Conservation (phyloP, 345 rosid genomes). For the Eucalyptus regnans region DNA sequence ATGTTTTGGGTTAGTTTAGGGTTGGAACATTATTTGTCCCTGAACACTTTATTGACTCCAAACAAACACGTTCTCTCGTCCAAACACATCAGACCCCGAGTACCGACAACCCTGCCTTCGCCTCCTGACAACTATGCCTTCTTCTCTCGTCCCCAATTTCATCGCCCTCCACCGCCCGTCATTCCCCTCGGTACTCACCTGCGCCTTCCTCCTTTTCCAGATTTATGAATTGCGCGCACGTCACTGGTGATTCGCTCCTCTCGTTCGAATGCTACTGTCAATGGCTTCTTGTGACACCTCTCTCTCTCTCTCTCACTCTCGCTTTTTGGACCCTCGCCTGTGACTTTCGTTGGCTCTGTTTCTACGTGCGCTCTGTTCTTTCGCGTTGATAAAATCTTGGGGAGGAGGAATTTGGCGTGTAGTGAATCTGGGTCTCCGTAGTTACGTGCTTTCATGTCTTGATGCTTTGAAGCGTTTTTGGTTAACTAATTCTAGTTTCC, state of each 20-base stretch:
- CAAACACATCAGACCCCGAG: no score
- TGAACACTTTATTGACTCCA: no score
- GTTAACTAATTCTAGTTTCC: background rate
- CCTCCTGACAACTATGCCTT: no score
- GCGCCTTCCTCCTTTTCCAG: background rate
- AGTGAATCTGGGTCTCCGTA: background rate
- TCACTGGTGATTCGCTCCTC: background rate
- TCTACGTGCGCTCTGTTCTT: background rate
- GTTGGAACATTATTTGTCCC: no score
- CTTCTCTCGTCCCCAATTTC: no score
- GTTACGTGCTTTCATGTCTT: background rate
- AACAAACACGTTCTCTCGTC: no score
- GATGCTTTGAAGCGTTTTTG: background rate
- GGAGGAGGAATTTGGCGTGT: background rate
- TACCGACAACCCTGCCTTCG: no score
- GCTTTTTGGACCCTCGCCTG: background rate
- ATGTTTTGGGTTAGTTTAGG: no score
- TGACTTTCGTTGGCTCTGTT: background rate
- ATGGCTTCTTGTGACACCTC: conserved; percentile 30
- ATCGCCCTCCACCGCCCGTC: background rate
- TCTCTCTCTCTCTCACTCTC: background rate
- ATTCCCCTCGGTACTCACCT: background rate
- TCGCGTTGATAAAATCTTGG: background rate
- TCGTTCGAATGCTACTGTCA: background rate
- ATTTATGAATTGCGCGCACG: background rate